Base-by-base conservation (phyloP, 192 early-diverging fungal genomes). In the Backusella tuberculispora region DNA sequence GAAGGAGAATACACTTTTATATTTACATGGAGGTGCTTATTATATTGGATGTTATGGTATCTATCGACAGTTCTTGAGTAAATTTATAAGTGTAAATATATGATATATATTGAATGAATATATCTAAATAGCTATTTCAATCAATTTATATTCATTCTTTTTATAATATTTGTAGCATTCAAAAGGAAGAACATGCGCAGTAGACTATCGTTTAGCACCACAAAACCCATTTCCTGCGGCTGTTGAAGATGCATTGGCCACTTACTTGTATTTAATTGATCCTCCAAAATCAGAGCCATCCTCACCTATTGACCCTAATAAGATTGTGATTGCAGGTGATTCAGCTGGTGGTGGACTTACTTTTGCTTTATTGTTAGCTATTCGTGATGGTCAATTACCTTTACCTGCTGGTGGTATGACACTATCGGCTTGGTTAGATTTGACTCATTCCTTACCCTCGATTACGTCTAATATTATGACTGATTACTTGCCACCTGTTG, bases 161-260 rank as follows among this genome's bases (percentile, higher is more conserved):
- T 37, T 13, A 34, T 34, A 34, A 34, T 34, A 34, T 21, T 15
- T 38, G n/a, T 56, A 78, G 78, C 37, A 72, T 14, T 68, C 72
- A 24, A 71, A 76, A n/a, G 74, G 50, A 14, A 44, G 63, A 37
- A 63, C 65, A 19, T 73, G 72, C 40, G 21, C 74, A 45, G 73
- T 93, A 24, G 87, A 91, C 73, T 97, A 98, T 81, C 81, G 97
- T 5, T 76, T 97, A 24, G 91, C 96, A 0, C 96, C 97, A 0
- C 88, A 93, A 73, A 75, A 87, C 24, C 87, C 90, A 14, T 98
- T 95, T 74, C 97, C 96, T 6, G 80, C 89, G 48, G 94, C 92
- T 40, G 73, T 98, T 4, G 86, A 93, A 38, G 97, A 98, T 82
- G 89, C 92, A 46, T 71, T 96, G 40, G 85, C 91, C 44, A 89